Evolutionary conservation across 768 basidiomycete species (phyloP).

Genomic region (Boletus bicolor): DNA sequence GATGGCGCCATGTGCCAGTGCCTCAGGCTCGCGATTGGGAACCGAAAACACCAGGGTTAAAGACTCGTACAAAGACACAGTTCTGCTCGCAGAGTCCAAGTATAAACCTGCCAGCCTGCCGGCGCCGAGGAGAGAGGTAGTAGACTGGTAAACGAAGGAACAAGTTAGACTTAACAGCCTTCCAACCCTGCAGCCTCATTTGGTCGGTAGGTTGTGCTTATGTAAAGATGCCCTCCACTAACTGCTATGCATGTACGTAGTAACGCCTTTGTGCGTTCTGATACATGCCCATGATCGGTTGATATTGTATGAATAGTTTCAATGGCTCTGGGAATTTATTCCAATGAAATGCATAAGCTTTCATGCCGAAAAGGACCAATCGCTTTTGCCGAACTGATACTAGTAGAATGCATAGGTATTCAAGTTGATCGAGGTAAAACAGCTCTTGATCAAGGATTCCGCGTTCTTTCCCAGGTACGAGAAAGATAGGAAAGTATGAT

Average conservation of each 20-base stretch:
- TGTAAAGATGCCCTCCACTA: neutral
- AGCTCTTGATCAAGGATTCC: neutral
- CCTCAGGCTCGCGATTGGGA: neutral
- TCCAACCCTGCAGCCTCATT: neutral
- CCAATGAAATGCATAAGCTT: neutral
- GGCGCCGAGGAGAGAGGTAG: neutral
- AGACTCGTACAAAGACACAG: slow-evolving; percentile 7
- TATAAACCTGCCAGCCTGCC: slow-evolving; percentile 8
- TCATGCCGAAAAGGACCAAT: too few relatives aligned
- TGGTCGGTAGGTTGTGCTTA: neutral
- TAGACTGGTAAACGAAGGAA: neutral
- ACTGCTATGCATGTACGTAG: too few relatives aligned
- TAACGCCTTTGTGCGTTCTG: too few relatives aligned
- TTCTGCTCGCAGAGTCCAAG: slow-evolving; percentile 1
- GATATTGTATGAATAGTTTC: neutral
- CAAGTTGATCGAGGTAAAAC: too few relatives aligned
- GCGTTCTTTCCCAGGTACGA: neutral
- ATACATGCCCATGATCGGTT: too few relatives aligned
- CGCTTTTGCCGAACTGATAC: neutral
- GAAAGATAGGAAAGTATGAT: neutral
- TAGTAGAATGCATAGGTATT: too few relatives aligned
- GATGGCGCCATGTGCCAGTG: slow-evolving; percentile 18
- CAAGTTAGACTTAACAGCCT: neutral
- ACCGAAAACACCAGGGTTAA: neutral
- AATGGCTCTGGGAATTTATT: neutral